These are phyloP conservation scores for Mortierella sp. DNA, from an alignment of 371 early-diverging fungal genomes.

Conservation along the genomic window DNA sequence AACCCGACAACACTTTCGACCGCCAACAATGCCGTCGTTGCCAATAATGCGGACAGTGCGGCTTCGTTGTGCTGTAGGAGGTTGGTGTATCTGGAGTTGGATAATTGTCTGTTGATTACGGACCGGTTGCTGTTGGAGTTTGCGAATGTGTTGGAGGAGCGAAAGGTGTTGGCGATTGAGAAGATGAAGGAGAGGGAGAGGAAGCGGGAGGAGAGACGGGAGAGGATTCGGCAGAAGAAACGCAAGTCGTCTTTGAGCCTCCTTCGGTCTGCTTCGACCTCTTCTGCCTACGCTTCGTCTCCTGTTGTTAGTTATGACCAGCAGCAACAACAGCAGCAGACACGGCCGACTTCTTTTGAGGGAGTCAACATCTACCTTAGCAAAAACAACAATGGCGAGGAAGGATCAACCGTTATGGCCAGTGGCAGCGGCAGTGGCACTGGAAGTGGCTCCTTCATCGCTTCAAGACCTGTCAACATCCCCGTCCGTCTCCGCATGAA, in stretches of 20 bases:
- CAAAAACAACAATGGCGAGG: not conserved
- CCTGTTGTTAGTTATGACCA: not conserved
- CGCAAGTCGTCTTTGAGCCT: conserved; percentile 2
- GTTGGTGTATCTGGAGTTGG: conserved; percentile 41
- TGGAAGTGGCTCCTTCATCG: conserved; percentile 2
- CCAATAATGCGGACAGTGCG: conserved; percentile 12
- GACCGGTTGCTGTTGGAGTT: conserved; percentile 49
- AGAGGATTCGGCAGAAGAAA: conserved; percentile 39
- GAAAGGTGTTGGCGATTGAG: conserved; percentile 29
- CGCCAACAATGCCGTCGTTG: conserved; percentile 22
- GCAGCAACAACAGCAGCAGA: not conserved
- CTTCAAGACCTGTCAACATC: conserved; percentile 43
- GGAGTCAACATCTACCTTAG: not conserved
- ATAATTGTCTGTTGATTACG: conserved; percentile 48
- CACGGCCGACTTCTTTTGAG: not conserved
- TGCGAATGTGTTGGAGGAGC: conserved; percentile 52
- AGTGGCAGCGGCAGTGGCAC: not conserved
- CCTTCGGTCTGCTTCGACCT: not conserved
- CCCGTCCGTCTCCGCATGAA: conserved; percentile 30
- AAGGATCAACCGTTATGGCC: not conserved
- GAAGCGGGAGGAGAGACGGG: conserved; percentile 39
- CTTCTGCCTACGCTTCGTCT: not conserved
- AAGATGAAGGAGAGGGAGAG: conserved; percentile 28
- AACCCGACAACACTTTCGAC: conserved; percentile 47
- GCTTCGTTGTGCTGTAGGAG: conserved; percentile 28